Evolutionary conservation across 139 green algal species (phyloP).

Genomic region (Asterochloris erici): DNA sequence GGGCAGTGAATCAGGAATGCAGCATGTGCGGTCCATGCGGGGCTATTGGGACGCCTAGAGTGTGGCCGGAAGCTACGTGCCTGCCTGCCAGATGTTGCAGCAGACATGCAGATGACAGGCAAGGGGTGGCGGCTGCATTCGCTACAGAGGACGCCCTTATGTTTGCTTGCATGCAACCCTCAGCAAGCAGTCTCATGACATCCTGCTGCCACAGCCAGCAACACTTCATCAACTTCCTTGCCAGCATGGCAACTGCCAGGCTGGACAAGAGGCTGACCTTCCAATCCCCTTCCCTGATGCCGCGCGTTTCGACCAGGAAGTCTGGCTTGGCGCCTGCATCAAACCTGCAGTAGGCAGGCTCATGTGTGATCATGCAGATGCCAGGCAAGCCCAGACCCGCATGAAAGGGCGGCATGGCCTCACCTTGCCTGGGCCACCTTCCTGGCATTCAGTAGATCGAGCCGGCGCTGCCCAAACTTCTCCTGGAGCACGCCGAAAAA

Average conservation of each 20-base stretch:
- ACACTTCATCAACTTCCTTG: too few species aligned
- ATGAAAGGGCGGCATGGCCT: constrained; percentile 30
- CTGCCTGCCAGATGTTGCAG: too few species aligned
- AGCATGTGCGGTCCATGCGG: too few species aligned
- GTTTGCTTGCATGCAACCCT: too few species aligned
- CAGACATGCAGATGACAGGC: too few species aligned
- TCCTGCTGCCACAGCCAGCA: too few species aligned
- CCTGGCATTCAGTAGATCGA: constrained; percentile 60
- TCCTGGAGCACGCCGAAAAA: constrained; percentile 73
- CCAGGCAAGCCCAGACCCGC: constrained; percentile 13
- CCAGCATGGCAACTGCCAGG: neutral
- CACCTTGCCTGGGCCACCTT: constrained; percentile 6
- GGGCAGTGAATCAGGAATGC: too few species aligned
- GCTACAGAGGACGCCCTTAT: too few species aligned
- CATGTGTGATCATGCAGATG: neutral
- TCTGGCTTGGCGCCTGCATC: constrained; percentile 52
- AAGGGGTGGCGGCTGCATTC: too few species aligned
- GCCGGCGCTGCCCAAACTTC: constrained; percentile 55
- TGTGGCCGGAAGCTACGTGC: too few species aligned
- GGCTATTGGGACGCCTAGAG: too few species aligned
- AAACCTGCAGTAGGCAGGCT: constrained; percentile 21
- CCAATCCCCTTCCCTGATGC: constrained; percentile 65
- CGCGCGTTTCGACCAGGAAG: constrained; percentile 68
- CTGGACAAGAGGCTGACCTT: constrained; percentile 23
- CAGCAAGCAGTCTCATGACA: too few species aligned